These are phyloP conservation scores for Boletus rubroflammeus DNA, from an alignment of 768 basidiomycete genomes.

Conservation along the genomic window DNA sequence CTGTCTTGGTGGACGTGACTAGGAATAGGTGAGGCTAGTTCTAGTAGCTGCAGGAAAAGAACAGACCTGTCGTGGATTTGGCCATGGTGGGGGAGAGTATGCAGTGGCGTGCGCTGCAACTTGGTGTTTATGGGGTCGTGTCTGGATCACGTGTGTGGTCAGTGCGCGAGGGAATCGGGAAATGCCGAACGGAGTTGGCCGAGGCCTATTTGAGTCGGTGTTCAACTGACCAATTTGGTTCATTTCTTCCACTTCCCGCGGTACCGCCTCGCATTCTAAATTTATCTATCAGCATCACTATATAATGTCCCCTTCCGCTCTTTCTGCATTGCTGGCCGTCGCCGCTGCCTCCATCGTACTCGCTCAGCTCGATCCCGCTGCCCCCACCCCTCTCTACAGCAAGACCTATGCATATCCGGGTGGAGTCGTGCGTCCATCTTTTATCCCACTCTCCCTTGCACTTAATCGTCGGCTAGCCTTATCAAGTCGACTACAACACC, in stretches of 20 bases:
- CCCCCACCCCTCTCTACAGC: conserved; percentile 43
- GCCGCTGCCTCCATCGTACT: conserved; percentile 32
- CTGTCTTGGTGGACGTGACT: conserved; percentile 54
- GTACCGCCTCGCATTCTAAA: background rate
- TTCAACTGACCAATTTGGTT: background rate
- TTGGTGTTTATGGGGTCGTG: conserved; percentile 24
- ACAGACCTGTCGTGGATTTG: conserved; percentile 47
- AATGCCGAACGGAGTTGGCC: conserved; percentile 10
- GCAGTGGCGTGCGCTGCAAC: background rate
- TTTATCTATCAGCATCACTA: conserved; percentile 1
- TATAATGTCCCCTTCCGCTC: conserved; percentile 40
- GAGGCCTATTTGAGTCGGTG: conserved; percentile 20
- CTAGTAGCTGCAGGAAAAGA: background rate
- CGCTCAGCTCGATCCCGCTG: conserved; percentile 37
- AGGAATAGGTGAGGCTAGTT: conserved; percentile 3
- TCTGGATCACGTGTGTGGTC: conserved; percentile 29
- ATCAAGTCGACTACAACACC: conserved; percentile 43
- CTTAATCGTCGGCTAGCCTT: conserved; percentile 36
- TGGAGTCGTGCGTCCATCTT: conserved; percentile 36
- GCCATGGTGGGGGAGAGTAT: conserved; percentile 39
- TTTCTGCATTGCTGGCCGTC: conserved; percentile 35
- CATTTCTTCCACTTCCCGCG: background rate
- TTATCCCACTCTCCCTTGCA: background rate
- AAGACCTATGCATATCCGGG: conserved; percentile 45
- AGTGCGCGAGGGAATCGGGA: conserved; percentile 10